Conservation (phyloP, 768 basidiomycete genomes). For the Candolleomyces aberdarensis region DNA sequence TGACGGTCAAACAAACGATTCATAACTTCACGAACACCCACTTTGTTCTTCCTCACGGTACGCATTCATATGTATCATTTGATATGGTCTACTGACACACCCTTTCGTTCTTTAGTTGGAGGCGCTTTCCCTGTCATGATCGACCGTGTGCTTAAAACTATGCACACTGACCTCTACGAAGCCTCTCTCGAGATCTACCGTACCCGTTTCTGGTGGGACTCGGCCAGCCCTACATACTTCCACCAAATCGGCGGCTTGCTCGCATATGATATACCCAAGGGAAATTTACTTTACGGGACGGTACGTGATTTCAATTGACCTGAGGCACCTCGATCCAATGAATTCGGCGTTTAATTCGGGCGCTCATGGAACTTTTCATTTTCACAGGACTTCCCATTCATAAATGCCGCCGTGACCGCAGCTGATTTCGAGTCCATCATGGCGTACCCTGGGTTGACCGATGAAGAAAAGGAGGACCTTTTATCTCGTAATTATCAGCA, state of each 20-base stretch:
- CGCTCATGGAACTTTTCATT: not conserved
- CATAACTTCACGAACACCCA: constrained; percentile 33
- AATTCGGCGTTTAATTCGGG: no score
- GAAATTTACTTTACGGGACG: constrained; percentile 32
- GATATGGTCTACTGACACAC: no score
- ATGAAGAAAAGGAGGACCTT: constrained; percentile 7
- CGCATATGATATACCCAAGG: constrained; percentile 27
- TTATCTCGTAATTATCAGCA: constrained; percentile 8
- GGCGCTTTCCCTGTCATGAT: constrained; percentile 32
- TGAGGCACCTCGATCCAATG: no score
- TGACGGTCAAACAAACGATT: constrained; percentile 24
- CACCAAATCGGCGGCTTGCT: constrained; percentile 32
- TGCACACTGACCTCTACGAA: constrained; percentile 25
- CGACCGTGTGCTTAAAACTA: constrained; percentile 32
- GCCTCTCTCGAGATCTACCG: constrained; percentile 29
- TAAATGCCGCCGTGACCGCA: not conserved
- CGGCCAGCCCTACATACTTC: constrained; percentile 34
- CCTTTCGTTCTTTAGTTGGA: constrained; percentile 18
- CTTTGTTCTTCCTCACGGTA: constrained; percentile 34
- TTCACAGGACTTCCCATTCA: constrained; percentile 25
- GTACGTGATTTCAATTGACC: constrained; percentile 15
- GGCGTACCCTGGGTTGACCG: constrained; percentile 4
- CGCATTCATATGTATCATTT: not conserved
- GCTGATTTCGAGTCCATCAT: constrained; percentile 4
- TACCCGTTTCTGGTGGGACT: constrained; percentile 37